A percentile compares a stretch with the other conserved stretches of the same genome.
phyloP scores from a whole-genome alignment of 768 basidiomycete genomes.

The Pleurotus eryngii region DNA sequence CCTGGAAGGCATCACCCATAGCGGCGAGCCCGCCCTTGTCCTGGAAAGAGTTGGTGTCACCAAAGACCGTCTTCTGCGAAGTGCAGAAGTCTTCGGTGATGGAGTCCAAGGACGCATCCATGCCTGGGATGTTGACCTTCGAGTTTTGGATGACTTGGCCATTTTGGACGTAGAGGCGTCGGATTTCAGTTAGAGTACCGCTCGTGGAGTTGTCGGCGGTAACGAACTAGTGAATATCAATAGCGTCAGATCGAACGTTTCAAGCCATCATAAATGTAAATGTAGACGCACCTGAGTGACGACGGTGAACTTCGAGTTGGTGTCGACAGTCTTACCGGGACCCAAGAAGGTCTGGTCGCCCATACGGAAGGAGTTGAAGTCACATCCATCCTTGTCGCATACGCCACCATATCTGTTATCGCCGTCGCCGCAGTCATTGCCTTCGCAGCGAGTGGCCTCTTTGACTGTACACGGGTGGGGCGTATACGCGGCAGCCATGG shows the following conservation, averaged over 20 bases:
- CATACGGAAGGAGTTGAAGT: constrained; percentile 46
- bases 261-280: neutral
- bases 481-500: constrained; percentile 36
- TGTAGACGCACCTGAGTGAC: constrained; percentile 26
- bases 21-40: constrained; percentile 27
- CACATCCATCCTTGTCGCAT: constrained; percentile 41
- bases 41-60: constrained; percentile 32
- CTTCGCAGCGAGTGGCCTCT: constrained; percentile 29
- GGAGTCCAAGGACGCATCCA: constrained; percentile 27
- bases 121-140: constrained; percentile 27
- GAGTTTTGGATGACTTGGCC: constrained; percentile 37
- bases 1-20: constrained; percentile 24
- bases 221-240: constrained; percentile 26
- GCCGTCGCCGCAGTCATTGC: constrained; percentile 24
- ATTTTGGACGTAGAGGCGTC: constrained; percentile 38
- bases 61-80: constrained; percentile 30
- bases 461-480: constrained; percentile 34
- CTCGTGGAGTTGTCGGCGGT: constrained; percentile 32
- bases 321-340: constrained; percentile 33
- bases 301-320: constrained; percentile 34
- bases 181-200: constrained; percentile 37
- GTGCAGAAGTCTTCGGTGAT: constrained; percentile 37
- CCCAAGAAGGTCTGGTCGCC: constrained; percentile 35
- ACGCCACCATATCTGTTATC: constrained; percentile 29
- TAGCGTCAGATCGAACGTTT: neutral